Evolutionary conservation across 768 basidiomycete genomes (phyloP), one percentile per base, ranked within the genome.

Genomic region (Rhodotorula kratochvilovae): DNA sequence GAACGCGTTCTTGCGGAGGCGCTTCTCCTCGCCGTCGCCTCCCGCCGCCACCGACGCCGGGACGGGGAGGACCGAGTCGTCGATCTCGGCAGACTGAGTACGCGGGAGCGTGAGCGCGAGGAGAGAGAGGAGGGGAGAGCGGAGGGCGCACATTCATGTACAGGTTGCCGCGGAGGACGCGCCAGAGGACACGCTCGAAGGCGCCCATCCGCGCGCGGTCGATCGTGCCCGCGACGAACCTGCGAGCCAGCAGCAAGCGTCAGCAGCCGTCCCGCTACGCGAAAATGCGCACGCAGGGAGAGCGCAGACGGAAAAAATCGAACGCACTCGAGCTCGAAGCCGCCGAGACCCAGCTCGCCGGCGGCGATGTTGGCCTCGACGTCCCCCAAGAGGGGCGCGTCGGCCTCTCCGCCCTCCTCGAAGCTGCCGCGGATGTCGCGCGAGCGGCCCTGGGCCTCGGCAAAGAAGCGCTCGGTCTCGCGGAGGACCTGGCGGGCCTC

Each of bases 161-260:
- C 31, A 99, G 84, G 80, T 99, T 98, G 61, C 96, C 96, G 69
- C 96, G 89, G 29, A 98, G 85, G 45, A 98, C 91, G 76, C 96
- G 91, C 96, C 96, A 99, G 60, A 98, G 86, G 29, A 99, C 91
- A 27, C 96, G 89, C 81, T 99, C 96, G 64, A 99, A 97, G 11
- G 92, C 94, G 2, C 90, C 86, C 78, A 98, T 85, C 67, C 94
- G 88, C 16, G 88, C 83, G 57, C 96, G 90, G 77, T 98, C 94
- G 74, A 98, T 92, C 0, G 95, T 97, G 36, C 96, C 96, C 7
- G 96, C 89, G 33, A 99, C 90, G 77, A 99, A 99, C 76, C 91
- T 92, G 27, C 19, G 56, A 1, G 61, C 21, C 10, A n/a, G 7
- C n/a, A n/a, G n/a, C n/a, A n/a, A n/a, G n/a, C n/a, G n/a, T 70